A percentile compares a stretch with the other conserved stretches of the same genome.
Evolutionary conservation across 1,284 basidiomycete species (phyloP).

Genomic region (Papiliotrema flavescens): DNA sequence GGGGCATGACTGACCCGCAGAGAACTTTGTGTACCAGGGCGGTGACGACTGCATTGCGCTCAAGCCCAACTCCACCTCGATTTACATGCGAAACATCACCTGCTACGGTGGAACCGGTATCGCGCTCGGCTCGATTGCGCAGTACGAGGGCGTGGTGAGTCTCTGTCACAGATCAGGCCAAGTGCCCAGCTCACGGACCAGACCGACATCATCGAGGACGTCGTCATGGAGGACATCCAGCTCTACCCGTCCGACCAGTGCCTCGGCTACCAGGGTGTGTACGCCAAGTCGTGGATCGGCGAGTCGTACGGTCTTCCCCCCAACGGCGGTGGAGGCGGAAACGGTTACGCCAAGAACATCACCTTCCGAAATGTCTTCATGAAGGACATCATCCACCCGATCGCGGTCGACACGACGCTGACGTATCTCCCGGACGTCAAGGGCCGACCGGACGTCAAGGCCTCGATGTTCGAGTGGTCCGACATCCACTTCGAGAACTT

Average conservation of each 20-base stretch:
- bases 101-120: constrained; percentile 62
- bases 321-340: constrained; percentile 60
- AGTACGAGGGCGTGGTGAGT: constrained; percentile 57
- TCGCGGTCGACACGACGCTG: constrained; percentile 17
- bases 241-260: constrained; percentile 10
- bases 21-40: constrained; percentile 30
- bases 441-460: constrained; percentile 2
- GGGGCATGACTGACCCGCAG: constrained; percentile 49
- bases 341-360: constrained; percentile 57
- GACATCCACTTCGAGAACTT: constrained; percentile 23
- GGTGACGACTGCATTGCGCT: constrained; percentile 64
- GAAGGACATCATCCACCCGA: constrained; percentile 18
- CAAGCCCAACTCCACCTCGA: constrained; percentile 61
- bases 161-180: background rate
- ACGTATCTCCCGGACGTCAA: constrained; percentile 12
- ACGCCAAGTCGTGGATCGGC: constrained; percentile 62
- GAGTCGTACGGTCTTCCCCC: constrained; percentile 57
- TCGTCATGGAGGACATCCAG: constrained; percentile 55
- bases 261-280: constrained; percentile 49
- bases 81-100: constrained; percentile 54
- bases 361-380: constrained; percentile 51
- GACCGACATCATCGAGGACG: constrained; percentile 57
- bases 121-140: constrained; percentile 61
- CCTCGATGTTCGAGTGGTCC: constrained; percentile 18
- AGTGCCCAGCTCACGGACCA: constrained; percentile 34